Evolutionary conservation across 2,329 filamentous ascomycete species (phyloP).

Genomic region (Aspergillus quadrilineatus): DNA sequence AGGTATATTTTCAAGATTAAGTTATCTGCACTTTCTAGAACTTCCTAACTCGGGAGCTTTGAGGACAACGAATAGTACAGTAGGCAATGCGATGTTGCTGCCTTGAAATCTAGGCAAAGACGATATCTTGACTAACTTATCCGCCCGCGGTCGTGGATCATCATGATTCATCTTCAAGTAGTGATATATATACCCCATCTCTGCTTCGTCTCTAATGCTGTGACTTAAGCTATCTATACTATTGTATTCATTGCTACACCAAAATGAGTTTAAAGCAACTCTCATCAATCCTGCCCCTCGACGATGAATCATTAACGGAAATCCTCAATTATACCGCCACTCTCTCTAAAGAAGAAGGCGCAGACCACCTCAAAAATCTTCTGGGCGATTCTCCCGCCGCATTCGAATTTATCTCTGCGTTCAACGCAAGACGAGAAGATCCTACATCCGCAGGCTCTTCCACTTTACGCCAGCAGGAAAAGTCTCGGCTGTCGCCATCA

Average conservation of each 20-base stretch:
- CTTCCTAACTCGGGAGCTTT: too few species aligned
- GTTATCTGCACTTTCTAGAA: too few species aligned
- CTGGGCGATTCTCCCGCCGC: slow-evolving; percentile 80
- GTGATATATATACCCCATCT: background rate
- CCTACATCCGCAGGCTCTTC: slow-evolving; percentile 12
- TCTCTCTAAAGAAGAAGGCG: slow-evolving; percentile 73
- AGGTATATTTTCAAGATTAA: too few species aligned
- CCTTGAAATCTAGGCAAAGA: slow-evolving; percentile 18
- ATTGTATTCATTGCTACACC: background rate
- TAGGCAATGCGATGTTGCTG: background rate
- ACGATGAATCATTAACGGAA: slow-evolving; percentile 79
- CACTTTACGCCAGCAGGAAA: background rate
- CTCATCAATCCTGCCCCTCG: slow-evolving; percentile 69
- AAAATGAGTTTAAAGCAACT: slow-evolving; percentile 27
- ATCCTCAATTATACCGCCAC: slow-evolving; percentile 78
- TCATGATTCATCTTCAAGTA: slow-evolving; percentile 3
- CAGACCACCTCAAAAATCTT: slow-evolving; percentile 81
- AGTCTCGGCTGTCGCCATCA: background rate
- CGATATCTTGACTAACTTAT: background rate
- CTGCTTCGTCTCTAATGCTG: background rate
- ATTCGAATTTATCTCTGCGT: slow-evolving; percentile 69
- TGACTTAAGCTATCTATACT: background rate
- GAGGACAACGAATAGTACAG: background rate
- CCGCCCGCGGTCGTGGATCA: background rate
- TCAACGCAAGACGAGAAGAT: slow-evolving; percentile 64